Base-by-base conservation (phyloP, 2,329 filamentous ascomycete genomes). In the Ophioceras dolichostomum region DNA sequence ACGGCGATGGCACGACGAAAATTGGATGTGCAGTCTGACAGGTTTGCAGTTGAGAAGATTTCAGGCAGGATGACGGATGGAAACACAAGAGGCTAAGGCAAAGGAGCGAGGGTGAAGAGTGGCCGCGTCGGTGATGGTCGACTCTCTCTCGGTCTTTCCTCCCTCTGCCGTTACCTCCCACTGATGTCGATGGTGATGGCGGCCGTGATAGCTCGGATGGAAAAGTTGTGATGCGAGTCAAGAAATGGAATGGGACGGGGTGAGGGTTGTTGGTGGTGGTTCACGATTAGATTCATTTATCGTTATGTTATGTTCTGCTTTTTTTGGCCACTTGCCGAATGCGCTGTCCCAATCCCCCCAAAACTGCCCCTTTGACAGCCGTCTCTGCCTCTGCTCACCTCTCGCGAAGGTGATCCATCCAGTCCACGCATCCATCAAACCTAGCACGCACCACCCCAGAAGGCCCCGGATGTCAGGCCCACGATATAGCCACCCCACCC, bases 391-490 rank as follows among this genome's bases (percentile, higher is more conserved):
- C 44, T 42, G 45, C 46, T 43, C 47, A 44, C 41, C 47, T 49
- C 45, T 49, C 47, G 45, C 45, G 48, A 47, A 52, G 49, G 47
- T 50, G 50, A 51, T 52, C 47, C 47, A 50, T 48, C 46, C 37
- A 42, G 32, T 42, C 34, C 34, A 22, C 36, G 27, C 39, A 51
- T 47, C 45, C 44, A 46, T 43, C 42, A 45, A 48, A 46, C 41
- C 40, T 41, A 40, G 43, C 44, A 43, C 44, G 41, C 43, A 37
- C 34, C 34, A 37, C 34, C 34, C 34, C 34, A 37, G 26, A 30
- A 37, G 52, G 43, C 32, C 45, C 31, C 31, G 19, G 31, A 33
- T 17, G 9, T 19, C 13, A 33, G 31, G 17, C 31, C 16, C 21
- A 19, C 16, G 31, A 21, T 33, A 33, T 7, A 19, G 17, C 19